Evolutionary conservation across 441 rosid genomes (phyloP), one percentile per base, ranked within the genome.

Genomic region (Aleurites moluccanus): DNA sequence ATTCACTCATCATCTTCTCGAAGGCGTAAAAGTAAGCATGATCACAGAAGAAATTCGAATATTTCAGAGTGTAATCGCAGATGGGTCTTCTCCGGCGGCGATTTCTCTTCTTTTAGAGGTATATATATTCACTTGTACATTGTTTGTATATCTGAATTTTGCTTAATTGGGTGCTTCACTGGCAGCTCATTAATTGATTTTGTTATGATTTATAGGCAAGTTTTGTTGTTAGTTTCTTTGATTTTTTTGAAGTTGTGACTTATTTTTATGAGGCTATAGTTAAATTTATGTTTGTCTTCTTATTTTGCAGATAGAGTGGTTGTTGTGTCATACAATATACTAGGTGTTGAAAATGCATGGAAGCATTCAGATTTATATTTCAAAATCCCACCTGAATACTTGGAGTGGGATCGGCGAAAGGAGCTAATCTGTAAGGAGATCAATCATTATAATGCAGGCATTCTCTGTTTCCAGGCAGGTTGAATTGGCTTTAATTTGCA

Each of bases 401-500:
- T 96, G 80, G 83, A 85, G 68, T 96, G 98, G 98, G 86, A 78
- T 76, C 73, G 86, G 76, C 88, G 99, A 75, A 93, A 88, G 74
- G 82, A 81, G 83, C 90, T 89, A 62, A 88, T 96, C 72, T 80
- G 83, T 33, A 65, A 86, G 67, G 98, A 96, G 90, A 80, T 92
- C 47, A 84, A 82, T 75, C 81, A 68, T 69, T 96, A 96, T 53
- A 81, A 88, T 80, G 97, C 97, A 27, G 83, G 84, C 85, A 83
- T 96, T 67, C 72, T 96, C 53, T 96, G 99, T 81, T 92, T 96
- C 74, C 99, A 93, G 98, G 98, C 80, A 85, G 79, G 90, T 89
- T 57, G 47, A 66, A 20, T 45, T 67, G 10, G 64, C 23, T 49
- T 64, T 23, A 21, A 33, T 40, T 28, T 64, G 11, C 16, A 27